Evolutionary conservation across 1,284 basidiomycete species (phyloP).

Genomic region (Coriolopsis trogii): DNA sequence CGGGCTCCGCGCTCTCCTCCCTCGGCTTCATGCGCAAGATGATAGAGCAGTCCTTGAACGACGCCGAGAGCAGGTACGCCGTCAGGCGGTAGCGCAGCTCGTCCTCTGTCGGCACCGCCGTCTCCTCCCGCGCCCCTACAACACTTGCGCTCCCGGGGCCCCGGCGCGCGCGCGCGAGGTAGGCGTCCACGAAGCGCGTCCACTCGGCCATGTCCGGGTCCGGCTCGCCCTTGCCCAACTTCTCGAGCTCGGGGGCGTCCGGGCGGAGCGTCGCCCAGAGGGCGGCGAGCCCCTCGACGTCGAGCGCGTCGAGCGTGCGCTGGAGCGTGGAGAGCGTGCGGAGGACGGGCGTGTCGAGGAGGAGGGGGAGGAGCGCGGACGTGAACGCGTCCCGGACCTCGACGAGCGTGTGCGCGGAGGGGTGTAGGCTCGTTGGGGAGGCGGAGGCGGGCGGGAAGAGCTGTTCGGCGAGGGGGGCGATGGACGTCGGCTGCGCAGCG

Average conservation of each 20-base stretch:
- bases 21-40: constrained; percentile 58
- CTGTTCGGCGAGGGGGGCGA: constrained; percentile 19
- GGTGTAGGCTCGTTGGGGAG: neutral
- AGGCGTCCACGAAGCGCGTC: constrained; percentile 42
- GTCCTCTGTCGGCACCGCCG: constrained; percentile 36
- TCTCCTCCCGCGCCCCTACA: constrained; percentile 26
- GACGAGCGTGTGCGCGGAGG: neutral
- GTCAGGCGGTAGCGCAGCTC: constrained; percentile 63
- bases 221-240: constrained; percentile 17
- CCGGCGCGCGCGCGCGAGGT: constrained; percentile 39
- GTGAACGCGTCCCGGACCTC: constrained; percentile 41
- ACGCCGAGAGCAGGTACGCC: constrained; percentile 86
- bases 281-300: constrained; percentile 77
- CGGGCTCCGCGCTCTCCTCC: constrained; percentile 4
- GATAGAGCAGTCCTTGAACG: constrained; percentile 95
- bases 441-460: constrained; percentile 13
- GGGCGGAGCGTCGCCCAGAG: constrained; percentile 44
- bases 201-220: constrained; percentile 33
- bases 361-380: constrained; percentile 49
- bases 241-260: constrained; percentile 7
- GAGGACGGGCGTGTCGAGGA: constrained; percentile 61
- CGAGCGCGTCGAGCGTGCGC: constrained; percentile 77
- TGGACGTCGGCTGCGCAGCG: constrained; percentile 5
- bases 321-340: constrained; percentile 66
- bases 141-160: neutral